Base-by-base conservation (phyloP, 2,329 filamentous ascomycete genomes). In the Diaporthe eres region DNA sequence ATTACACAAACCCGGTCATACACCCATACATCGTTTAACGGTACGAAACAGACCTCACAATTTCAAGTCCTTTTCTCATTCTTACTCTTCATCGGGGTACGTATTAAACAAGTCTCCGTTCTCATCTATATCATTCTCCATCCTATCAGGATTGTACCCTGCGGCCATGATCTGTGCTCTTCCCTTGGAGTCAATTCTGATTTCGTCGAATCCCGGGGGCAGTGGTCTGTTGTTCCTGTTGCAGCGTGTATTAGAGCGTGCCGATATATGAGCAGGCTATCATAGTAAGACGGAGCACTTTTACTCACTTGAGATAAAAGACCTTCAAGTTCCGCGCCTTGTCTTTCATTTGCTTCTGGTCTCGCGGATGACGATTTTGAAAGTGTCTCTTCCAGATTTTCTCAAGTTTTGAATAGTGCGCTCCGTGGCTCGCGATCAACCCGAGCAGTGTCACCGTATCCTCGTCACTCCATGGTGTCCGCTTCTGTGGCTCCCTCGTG, bases 241-340 rank as follows among this genome's bases (percentile, higher is more conserved):
- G 17, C 13, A 42, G 2, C 12, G 2, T 17, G 13, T 2, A 34
- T 61, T 25, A 61, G 58, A 42, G 28, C 22, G 34, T n/a, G 34
- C 19, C 31, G 1, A 1, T 39, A 34, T 5, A 19, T 10, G 3
- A 22, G 5, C 13, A 28, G 7, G 34, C 22, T 6, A 17, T 28
- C 37, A 42, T 17, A 15, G 13, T 3, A 2, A 4, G 12, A 61
- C 6, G 37, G n/a, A 12, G n/a, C 10, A 2, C 6, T 22, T 12
- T 10, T 4, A 63, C 58, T 44, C n/a, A 63, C 58, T 2, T 19
- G 37, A 63, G 39, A 5, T 2, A 5, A 10, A 1, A 2, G 2
- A 25, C n/a, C 58, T 44, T 63, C 37, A 63, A n/a, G n/a, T 28
- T 28, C 37, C 39, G 39, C 39, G 58, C 37, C 39, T 63, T 63